Evolutionary conservation across 495 filamentous ascomycete genomes (phyloP).

Genomic region (Xylaria venustula): DNA sequence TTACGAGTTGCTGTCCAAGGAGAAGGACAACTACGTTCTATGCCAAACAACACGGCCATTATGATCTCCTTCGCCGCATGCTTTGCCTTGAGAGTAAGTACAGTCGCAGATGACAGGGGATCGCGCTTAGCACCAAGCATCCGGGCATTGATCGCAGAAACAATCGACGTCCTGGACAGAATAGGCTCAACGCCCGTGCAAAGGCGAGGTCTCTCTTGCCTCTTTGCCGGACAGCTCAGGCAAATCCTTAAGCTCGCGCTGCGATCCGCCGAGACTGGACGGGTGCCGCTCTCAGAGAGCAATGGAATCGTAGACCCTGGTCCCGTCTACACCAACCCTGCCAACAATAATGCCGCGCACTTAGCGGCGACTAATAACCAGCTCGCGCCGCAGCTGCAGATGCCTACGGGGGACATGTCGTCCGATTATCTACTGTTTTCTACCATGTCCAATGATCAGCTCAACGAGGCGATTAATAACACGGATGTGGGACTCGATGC

Average conservation of each 20-base stretch:
- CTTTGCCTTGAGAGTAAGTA: constrained; percentile 63
- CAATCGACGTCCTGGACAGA: constrained; percentile 64
- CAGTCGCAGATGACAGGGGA: constrained; percentile 50
- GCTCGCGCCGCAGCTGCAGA: constrained; percentile 24
- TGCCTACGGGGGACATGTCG: constrained; percentile 22
- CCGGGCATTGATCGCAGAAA: constrained; percentile 65
- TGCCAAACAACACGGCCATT: constrained; percentile 76
- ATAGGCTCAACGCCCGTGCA: constrained; percentile 64
- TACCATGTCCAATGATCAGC: constrained; percentile 34
- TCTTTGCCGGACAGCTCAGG: constrained; percentile 30
- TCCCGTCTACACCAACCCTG: constrained; percentile 23
- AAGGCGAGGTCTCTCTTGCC: constrained; percentile 51
- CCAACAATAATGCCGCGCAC: constrained; percentile 18
- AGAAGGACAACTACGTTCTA: constrained; percentile 65
- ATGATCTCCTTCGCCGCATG: constrained; percentile 77
- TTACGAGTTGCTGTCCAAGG: constrained; percentile 71
- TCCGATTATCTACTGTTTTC: constrained; percentile 32
- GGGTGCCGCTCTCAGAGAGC: constrained; percentile 14
- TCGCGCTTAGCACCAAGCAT: constrained; percentile 67
- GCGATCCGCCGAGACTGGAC: constrained; percentile 22
- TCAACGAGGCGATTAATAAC: constrained; percentile 33
- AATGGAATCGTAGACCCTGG: constrained; percentile 18
- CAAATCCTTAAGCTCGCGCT: constrained; percentile 29
- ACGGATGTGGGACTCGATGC: constrained; percentile 31
- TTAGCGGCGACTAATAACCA: constrained; percentile 21